phyloP scores from a whole-genome alignment of 2,329 filamentous ascomycete genomes.

The Colletotrichum lindemuthianum region DNA sequence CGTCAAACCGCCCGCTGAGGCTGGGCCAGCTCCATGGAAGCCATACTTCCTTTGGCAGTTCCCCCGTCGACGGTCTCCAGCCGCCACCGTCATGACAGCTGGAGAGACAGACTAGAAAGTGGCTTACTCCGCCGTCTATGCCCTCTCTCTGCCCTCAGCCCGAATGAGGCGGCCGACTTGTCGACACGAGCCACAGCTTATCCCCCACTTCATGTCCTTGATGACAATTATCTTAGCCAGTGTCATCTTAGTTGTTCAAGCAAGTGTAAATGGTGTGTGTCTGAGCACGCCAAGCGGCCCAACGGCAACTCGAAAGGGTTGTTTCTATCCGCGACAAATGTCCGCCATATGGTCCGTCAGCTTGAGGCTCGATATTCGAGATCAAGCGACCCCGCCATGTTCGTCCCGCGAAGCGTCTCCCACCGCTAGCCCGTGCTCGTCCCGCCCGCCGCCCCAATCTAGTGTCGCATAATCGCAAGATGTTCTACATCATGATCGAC shows the following conservation, averaged over 20 bases:
- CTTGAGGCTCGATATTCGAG: not conserved
- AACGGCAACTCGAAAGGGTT: not conserved
- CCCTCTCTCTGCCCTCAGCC: conserved; percentile 6
- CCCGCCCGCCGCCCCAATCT: conserved; percentile 3
- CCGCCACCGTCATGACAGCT: conserved; percentile 33
- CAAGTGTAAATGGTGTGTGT: not conserved
- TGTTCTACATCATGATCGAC: not conserved
- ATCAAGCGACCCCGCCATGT: conserved; percentile 10
- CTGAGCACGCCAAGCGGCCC: not conserved
- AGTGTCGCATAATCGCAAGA: conserved; percentile 1
- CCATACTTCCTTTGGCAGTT: conserved; percentile 21
- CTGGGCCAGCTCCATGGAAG: conserved; percentile 5
- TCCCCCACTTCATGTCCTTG: not conserved
- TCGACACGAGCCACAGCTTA: conserved; percentile 25
- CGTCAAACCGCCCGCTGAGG: not conserved
- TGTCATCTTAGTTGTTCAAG: not conserved
- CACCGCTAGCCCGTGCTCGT: conserved; percentile 2
- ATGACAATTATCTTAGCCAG: not conserved
- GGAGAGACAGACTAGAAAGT: conserved; percentile 1
- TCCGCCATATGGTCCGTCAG: conserved; percentile 5
- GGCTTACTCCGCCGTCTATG: conserved; percentile 4
- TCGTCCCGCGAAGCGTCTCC: conserved; percentile 3
- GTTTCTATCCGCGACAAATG: conserved; percentile 15
- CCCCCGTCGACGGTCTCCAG: conserved; percentile 7
- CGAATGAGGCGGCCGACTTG: conserved; percentile 24